Evolutionary conservation across 129 eudicot genomes (phyloP).

Genomic region (Pulicaria dysenterica): DNA sequence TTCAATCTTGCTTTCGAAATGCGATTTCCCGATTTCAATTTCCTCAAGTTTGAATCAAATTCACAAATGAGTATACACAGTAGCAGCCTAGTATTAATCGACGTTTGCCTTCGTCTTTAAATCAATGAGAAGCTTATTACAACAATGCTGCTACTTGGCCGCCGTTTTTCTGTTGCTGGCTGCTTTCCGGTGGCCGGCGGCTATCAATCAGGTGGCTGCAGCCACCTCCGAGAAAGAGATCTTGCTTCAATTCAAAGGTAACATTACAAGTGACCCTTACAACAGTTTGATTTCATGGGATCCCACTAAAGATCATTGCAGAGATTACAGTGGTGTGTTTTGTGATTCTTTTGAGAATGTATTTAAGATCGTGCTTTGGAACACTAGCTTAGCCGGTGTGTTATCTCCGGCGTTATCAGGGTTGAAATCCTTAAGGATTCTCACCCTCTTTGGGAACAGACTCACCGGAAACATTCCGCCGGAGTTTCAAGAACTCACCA

Average conservation of each 20-base stretch:
- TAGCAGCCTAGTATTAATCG: conserved; percentile 10
- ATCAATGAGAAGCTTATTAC: conserved; percentile 51
- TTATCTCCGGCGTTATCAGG: conserved; percentile 75
- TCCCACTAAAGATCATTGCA: conserved; percentile 62
- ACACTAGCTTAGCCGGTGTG: conserved; percentile 77
- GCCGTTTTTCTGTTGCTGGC: conserved; percentile 30
- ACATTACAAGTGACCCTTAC: conserved; percentile 79
- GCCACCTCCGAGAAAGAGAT: conserved; percentile 62
- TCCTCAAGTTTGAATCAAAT: conserved; percentile 19
- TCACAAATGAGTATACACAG: conserved; percentile 23
- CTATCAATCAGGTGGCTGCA: conserved; percentile 40
- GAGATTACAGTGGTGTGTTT: conserved; percentile 73
- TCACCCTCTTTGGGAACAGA: conserved; percentile 77
- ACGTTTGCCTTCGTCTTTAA: conserved; percentile 11
- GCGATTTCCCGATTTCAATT: conserved; percentile 13
- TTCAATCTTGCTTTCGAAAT: neutral
- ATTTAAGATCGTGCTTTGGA: conserved; percentile 81
- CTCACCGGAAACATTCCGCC: conserved; percentile 74
- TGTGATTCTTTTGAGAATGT: conserved; percentile 85
- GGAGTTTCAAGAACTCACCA: conserved; percentile 66
- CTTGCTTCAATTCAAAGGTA: conserved; percentile 89
- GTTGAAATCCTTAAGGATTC: conserved; percentile 59
- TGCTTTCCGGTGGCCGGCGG: conserved; percentile 35
- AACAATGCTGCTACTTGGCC: conserved; percentile 29
- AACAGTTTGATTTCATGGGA: conserved; percentile 76